A percentile compares a stretch with the other conserved stretches of the same genome.
These are phyloP conservation scores for Pyricularia sp. DNA, from an alignment of 2,329 filamentous ascomycete genomes.

Conservation along the genomic window DNA sequence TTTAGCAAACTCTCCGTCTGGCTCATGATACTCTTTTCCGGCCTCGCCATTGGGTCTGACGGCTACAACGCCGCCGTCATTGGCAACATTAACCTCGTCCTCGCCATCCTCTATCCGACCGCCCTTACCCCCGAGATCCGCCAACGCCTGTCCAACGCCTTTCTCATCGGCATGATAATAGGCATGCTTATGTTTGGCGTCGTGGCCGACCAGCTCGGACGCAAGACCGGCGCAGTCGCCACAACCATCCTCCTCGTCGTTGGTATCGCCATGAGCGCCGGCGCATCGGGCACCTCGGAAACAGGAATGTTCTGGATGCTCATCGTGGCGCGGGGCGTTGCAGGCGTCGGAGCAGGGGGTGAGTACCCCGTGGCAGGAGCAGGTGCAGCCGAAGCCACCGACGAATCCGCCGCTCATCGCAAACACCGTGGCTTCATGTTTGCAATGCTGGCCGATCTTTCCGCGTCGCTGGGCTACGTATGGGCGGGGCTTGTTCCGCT, in stretches of 20 bases:
- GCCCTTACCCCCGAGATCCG: constrained; percentile 32
- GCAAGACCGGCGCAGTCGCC: constrained; percentile 35
- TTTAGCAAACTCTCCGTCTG: constrained; percentile 31
- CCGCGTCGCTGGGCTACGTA: constrained; percentile 34
- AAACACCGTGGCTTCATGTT: constrained; percentile 35
- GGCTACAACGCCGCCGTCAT: constrained; percentile 34
- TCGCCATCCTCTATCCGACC: constrained; percentile 31
- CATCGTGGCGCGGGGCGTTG: constrained; percentile 29
- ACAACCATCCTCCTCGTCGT: constrained; percentile 33
- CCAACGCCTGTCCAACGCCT: constrained; percentile 43
- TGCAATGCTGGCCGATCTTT: constrained; percentile 42
- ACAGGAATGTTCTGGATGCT: constrained; percentile 42
- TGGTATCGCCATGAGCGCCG: constrained; percentile 35
- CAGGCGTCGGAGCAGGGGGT: constrained; percentile 34
- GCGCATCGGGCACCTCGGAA: constrained; percentile 26
- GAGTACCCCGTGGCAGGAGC: constrained; percentile 43
- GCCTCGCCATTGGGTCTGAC: constrained; percentile 35
- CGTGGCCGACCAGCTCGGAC: constrained; percentile 39
- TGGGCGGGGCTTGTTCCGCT: constrained; percentile 39
- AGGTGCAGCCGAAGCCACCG: constrained; percentile 42
- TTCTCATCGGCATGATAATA: constrained; percentile 44
- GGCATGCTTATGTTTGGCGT: constrained; percentile 46
- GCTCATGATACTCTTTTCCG: constrained; percentile 33
- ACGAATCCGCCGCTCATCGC: constrained; percentile 25
- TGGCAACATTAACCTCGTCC: constrained; percentile 32